A percentile compares a stretch with the other conserved stretches of the same genome.
phyloP scores from a whole-genome alignment of 805 yeast genomes.

The Barnettozyma pratensis region DNA sequence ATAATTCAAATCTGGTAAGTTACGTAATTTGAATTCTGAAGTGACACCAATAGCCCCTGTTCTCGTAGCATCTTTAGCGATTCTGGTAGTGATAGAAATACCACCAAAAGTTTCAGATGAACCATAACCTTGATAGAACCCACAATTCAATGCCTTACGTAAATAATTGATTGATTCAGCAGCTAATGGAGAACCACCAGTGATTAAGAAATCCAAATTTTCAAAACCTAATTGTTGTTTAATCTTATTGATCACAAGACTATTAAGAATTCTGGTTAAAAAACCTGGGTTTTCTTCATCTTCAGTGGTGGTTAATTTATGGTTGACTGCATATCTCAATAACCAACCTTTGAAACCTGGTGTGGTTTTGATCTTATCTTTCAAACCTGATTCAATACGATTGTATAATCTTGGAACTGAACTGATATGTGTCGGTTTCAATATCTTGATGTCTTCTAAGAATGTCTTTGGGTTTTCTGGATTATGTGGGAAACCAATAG shows the following conservation, averaged over 20 bases:
- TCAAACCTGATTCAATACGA: constrained; percentile 56
- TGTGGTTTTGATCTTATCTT: constrained; percentile 39
- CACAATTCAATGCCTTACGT: constrained; percentile 52
- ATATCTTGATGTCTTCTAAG: constrained; percentile 50
- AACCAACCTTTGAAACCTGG: constrained; percentile 40
- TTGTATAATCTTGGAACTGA: constrained; percentile 64
- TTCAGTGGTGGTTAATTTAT: constrained; percentile 28
- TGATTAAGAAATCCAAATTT: constrained; percentile 34
- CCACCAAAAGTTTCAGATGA: constrained; percentile 73
- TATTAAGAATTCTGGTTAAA: constrained; percentile 32
- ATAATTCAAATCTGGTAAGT: constrained; percentile 61
- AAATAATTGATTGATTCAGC: constrained; percentile 56
- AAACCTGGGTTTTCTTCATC: constrained; percentile 32
- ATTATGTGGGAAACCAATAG: constrained; percentile 50
- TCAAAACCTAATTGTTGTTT: constrained; percentile 44
- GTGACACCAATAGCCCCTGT: constrained; percentile 56
- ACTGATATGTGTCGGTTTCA: constrained; percentile 48
- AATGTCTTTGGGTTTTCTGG: constrained; percentile 46
- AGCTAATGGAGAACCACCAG: constrained; percentile 71
- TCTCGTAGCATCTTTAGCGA: constrained; percentile 45
- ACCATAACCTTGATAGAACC: constrained; percentile 71
- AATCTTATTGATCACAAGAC: constrained; percentile 36
- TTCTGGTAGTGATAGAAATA: constrained; percentile 35
- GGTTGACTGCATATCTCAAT: constrained; percentile 37
- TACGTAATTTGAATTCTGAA: constrained; percentile 55